Conservation (phyloP, 192 early-diverging fungal genomes). For the Coemansia sp. region DNA sequence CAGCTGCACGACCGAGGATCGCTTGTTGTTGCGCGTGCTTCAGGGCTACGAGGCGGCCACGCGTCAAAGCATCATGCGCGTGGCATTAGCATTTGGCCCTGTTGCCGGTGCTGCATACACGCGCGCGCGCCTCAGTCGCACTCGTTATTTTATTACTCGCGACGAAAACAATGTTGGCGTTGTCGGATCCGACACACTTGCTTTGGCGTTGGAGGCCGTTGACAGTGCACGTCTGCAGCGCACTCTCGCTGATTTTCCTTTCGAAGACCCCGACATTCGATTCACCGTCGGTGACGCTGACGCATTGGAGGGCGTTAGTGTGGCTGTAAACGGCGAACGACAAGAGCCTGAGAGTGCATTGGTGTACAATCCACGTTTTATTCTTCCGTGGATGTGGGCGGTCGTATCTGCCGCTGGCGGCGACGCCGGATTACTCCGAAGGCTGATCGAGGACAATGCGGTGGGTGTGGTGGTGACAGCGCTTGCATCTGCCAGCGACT, state of each 20-base stretch:
- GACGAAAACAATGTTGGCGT: conserved; percentile 45
- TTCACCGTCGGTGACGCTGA: conserved; percentile 6
- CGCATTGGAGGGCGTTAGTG: background rate
- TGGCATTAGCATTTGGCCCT: conserved; percentile 39
- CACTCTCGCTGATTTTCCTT: conserved; percentile 37
- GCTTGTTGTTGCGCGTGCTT: conserved; percentile 26
- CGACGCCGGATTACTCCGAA: conserved; percentile 13
- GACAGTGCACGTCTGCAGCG: conserved; percentile 28
- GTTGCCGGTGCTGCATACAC: conserved; percentile 17
- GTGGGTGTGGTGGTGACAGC: conserved; percentile 35
- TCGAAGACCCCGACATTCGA: background rate
- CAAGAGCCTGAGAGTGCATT: conserved; percentile 6
- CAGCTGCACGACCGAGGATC: conserved; percentile 27
- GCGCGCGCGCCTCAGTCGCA: conserved; percentile 29
- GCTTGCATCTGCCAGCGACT: conserved; percentile 32
- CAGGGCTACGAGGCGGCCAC: conserved; percentile 35
- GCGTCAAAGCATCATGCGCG: conserved; percentile 48
- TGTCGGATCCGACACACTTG: conserved; percentile 29
- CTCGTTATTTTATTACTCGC: conserved; percentile 35
- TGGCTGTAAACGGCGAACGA: background rate
- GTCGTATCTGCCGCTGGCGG: conserved; percentile 20
- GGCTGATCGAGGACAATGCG: conserved; percentile 37
- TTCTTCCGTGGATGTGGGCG: conserved; percentile 45
- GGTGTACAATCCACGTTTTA: conserved; percentile 34
- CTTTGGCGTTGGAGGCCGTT: conserved; percentile 22